Conservation (phyloP, 2,329 filamentous ascomycete genomes). For the Pseudocercospora pini-densiflorae region DNA sequence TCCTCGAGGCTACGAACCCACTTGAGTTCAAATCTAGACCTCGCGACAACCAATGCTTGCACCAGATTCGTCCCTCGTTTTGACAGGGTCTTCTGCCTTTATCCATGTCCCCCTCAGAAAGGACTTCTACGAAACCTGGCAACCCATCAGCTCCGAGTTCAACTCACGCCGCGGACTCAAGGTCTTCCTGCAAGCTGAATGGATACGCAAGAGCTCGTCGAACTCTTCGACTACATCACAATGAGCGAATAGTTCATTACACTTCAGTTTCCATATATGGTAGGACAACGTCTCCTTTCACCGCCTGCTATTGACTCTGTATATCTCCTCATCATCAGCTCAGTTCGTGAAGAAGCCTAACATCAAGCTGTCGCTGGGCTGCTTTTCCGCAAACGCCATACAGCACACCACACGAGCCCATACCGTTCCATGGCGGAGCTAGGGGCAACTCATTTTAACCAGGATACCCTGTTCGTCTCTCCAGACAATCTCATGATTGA, state of each 20-base stretch:
- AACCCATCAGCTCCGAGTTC: constrained; percentile 12
- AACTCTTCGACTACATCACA: constrained; percentile 12
- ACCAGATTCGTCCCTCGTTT: not conserved
- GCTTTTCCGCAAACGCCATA: not conserved
- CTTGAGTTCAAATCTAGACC: constrained; percentile 3
- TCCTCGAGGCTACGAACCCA: constrained; percentile 3
- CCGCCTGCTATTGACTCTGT: constrained; percentile 22
- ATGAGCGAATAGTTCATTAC: constrained; percentile 18
- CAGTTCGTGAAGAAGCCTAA: not conserved
- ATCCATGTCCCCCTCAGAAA: constrained; percentile 11
- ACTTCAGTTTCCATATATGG: constrained; percentile 10
- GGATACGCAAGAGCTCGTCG: not conserved
- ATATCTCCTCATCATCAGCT: constrained; percentile 8
- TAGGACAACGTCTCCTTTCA: constrained; percentile 47
- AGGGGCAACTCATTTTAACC: constrained; percentile 10
- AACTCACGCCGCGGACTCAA: constrained; percentile 16
- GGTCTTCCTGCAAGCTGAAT: constrained; percentile 18
- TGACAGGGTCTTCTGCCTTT: not conserved
- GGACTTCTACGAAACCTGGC: constrained; percentile 15
- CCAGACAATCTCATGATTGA: constrained; percentile 28
- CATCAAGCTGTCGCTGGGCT: not conserved
- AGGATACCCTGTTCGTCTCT: constrained; percentile 26
- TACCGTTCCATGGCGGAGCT: constrained; percentile 13
- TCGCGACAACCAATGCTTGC: constrained; percentile 1
- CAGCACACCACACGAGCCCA: not conserved